Base-by-base conservation (phyloP, 2,329 filamentous ascomycete genomes). In the Aspergillus awamori region DNA sequence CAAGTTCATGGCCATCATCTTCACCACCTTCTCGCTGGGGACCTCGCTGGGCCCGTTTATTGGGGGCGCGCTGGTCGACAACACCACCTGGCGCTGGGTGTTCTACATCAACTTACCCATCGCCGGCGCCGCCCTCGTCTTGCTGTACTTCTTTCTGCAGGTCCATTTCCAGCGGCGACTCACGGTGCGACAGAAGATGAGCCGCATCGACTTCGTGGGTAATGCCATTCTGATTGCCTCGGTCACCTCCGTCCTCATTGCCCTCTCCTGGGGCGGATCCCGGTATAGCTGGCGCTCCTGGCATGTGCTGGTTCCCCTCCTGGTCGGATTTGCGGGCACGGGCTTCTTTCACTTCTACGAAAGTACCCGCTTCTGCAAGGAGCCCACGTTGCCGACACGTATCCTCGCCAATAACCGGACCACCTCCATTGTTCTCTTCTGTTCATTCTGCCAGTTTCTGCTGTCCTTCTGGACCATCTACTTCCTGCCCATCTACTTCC, bases 401-500 rank as follows among this genome's bases (percentile, higher is more conserved):
- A 71, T 84, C 26, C 82, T 84, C 66, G 69, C 63, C 1, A 30
- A 8, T 7, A 81, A 80, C 64, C 72, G 77, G 1, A 81, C 80
- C 28, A 26, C 57, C 24, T 17, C 30, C 2, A n/a, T 11, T 2
- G 22, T 54, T 1, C 20, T 36, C 11, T 15, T 51, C 20, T 13
- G 59, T 11, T 20, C 61, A 15, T 67, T 67, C 20, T 4, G 68
- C 8, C 62, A 64, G 5, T 48, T 38, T 2, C 33, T 68, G 8
- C 39, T 61, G 6, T 43, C 56, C 0, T 57, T 52, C 20, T 66
- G 60, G 63, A 38, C 62, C 2, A 45, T 48, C 24, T 67, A 63
- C 53, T 82, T 81, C 63, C 57, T 82, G 2, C 78, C 81, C 0
- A 65, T 82, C 7, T 83, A 80, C 63, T 81, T 83, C 65, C 79